phyloP scores from a whole-genome alignment of 1,139 yeast species.

The Oligophagozyma castellii region DNA sequence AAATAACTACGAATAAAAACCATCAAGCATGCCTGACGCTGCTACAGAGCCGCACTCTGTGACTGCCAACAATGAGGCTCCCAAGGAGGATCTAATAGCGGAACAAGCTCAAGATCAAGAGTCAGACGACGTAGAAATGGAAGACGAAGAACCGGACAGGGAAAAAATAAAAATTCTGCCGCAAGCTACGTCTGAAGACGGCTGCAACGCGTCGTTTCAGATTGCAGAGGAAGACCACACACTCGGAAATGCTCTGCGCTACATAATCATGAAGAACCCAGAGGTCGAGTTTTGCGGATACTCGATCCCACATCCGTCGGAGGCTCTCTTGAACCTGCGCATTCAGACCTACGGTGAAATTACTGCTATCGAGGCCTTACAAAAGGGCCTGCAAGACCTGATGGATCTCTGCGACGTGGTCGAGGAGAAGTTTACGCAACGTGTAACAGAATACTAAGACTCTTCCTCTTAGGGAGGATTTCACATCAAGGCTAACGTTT shows the following conservation, averaged over 20 bases:
- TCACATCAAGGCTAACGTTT: too few relatives aligned
- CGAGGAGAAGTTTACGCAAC: conserved; percentile 61
- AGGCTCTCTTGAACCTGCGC: conserved; percentile 74
- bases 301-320: conserved; percentile 98
- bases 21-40: too few relatives aligned
- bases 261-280: conserved; percentile 92
- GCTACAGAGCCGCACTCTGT: too few relatives aligned
- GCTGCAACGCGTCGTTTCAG: conserved; percentile 90
- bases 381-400: conserved; percentile 80
- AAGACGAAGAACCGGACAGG: conserved; percentile 26
- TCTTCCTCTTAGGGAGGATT: too few relatives aligned
- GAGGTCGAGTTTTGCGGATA: conserved; percentile 97
- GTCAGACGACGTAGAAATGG: conserved; percentile 18
- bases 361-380: conserved; percentile 87
- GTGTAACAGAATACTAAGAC: conserved; percentile 31
- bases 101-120: conserved; percentile 17
- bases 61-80: conserved; percentile 2
- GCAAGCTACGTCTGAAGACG: conserved; percentile 81
- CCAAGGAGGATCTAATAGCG: conserved; percentile 1
- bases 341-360: conserved; percentile 84
- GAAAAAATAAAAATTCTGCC: conserved; percentile 44
- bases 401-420: conserved; percentile 72
- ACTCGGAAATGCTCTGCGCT: conserved; percentile 82
- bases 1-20: too few relatives aligned
- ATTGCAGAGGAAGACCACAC: conserved; percentile 91